Conservation (phyloP, 331 rosid species). For the Malus hybrid region DNA sequence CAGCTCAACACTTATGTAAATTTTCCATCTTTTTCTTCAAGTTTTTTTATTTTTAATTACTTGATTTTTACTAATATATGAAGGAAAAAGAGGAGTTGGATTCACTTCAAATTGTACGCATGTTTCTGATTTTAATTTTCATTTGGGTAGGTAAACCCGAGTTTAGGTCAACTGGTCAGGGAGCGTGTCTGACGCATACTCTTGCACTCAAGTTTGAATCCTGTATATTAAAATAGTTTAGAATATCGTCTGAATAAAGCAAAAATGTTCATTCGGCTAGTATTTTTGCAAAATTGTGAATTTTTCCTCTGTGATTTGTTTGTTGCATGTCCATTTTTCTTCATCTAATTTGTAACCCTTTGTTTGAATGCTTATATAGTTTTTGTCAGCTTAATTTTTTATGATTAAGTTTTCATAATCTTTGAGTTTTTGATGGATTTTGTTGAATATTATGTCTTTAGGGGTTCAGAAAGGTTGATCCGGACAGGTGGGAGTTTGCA, state of each 20-base stretch:
- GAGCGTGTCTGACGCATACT: fast-evolving
- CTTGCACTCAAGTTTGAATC: no score
- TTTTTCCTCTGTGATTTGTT: background rate
- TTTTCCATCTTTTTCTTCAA: background rate
- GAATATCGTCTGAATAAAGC: no score
- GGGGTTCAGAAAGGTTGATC: conserved; percentile 89
- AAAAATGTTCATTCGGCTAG: background rate
- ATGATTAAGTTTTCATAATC: background rate
- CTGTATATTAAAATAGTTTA: no score
- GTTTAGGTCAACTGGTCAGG: no score
- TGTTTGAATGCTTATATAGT: background rate
- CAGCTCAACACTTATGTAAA: conserved; percentile 91
- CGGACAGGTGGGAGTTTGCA: conserved; percentile 91
- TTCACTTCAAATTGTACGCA: background rate
- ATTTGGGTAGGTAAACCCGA: background rate
- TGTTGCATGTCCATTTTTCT: background rate
- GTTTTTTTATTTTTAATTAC: background rate
- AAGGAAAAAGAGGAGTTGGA: no score
- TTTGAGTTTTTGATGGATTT: background rate
- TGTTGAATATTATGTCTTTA: background rate
- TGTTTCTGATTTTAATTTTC: background rate
- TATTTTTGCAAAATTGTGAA: background rate
- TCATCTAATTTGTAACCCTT: background rate
- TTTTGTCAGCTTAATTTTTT: background rate
- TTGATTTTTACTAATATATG: background rate